Percentiles rank a stretch among this genome's conserved stretches.
Evolutionary conservation across 2,329 filamentous ascomycete genomes (phyloP).

Genomic region (Colletotrichum chrysophilum): DNA sequence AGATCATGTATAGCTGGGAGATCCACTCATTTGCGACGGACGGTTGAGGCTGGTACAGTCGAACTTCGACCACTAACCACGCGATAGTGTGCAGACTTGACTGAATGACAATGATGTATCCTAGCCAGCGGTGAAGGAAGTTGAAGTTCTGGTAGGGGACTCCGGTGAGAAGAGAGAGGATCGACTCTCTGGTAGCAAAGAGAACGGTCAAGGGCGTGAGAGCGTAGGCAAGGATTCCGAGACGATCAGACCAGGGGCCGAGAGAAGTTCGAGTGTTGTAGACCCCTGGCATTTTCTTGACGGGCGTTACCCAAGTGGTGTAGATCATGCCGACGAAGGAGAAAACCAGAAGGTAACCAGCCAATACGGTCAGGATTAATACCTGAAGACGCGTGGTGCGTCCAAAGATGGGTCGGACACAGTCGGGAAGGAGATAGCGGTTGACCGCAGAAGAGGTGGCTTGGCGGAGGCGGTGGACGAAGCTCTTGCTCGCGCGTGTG

Average conservation of each 20-base stretch:
- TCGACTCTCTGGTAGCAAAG: conserved; percentile 70
- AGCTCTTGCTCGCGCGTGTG: neutral
- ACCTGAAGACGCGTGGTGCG: conserved; percentile 73
- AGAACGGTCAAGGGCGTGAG: conserved; percentile 74
- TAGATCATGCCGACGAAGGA: conserved; percentile 74
- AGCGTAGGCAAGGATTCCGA: conserved; percentile 75
- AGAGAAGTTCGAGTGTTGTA: conserved; percentile 70
- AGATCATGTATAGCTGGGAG: conserved; percentile 71
- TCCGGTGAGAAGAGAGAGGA: conserved; percentile 73
- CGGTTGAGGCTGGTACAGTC: conserved; percentile 76
- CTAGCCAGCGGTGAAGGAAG: conserved; percentile 79
- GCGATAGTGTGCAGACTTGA: conserved; percentile 71
- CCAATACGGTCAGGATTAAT: conserved; percentile 60
- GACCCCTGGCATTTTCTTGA: conserved; percentile 58
- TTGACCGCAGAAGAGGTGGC: conserved; percentile 33
- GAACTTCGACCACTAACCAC: conserved; percentile 71
- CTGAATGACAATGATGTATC: conserved; percentile 75
- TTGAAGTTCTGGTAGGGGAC: conserved; percentile 79
- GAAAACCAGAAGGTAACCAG: conserved; percentile 70
- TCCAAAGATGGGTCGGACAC: conserved; percentile 66
- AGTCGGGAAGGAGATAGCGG: conserved; percentile 66
- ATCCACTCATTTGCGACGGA: conserved; percentile 61
- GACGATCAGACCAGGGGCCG: conserved; percentile 72
- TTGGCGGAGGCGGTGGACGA: conserved; percentile 32
- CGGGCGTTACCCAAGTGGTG: conserved; percentile 72